Base-by-base conservation (phyloP, 2,329 filamentous ascomycete genomes). In the Fusarium heterosporum region DNA sequence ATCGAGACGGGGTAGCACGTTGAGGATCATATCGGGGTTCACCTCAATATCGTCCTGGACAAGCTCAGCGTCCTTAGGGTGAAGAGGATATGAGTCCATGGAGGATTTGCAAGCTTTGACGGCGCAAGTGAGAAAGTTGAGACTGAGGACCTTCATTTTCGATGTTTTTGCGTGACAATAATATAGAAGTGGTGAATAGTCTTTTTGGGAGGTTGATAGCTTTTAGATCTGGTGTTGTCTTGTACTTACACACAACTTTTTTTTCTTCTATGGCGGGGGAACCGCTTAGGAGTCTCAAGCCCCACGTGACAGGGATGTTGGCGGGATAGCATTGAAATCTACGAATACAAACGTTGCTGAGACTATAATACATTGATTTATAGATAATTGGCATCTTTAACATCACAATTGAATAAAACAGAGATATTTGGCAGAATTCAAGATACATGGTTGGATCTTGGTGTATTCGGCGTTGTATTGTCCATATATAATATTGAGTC, bases 101-200 rank as follows among this genome's bases (percentile, higher is more conserved):
- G 90, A 89, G 57, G 89, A 87, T 81, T 96, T 97, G 90, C 96
- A 99, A 56, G 91, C 85, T 84, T 97, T 98, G 77, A 96, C 91
- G 64, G 96, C 95, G 84, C 96, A 99, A 74, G 93, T 96, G 69
- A 98, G 84, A 80, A 99, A 99, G 81, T 98, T 98, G 74, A 97
- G 90, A 63, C 93, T 97, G 51, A 98, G 88, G 66, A 98, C 84
- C 80, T 98, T 98, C 96, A 99, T 99, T 26, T 64, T 42, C 1
- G 5, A 22, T 22, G 26, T 13, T 6, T 26, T 28, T 25, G 29
- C 16, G 26, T 17, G 30, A 14, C 4, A 26, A 47, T 8, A 38
- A n/a, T 4, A 8, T 4, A 25, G 11, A 12, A 17, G 25, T 14
- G 8, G 29, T 25, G 29, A 40, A 39, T n/a, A 50, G 39, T 25